A percentile compares a stretch with the other conserved stretches of the same genome.
phyloP scores from a whole-genome alignment of 768 basidiomycete species.

The Pleurotus djamor region DNA sequence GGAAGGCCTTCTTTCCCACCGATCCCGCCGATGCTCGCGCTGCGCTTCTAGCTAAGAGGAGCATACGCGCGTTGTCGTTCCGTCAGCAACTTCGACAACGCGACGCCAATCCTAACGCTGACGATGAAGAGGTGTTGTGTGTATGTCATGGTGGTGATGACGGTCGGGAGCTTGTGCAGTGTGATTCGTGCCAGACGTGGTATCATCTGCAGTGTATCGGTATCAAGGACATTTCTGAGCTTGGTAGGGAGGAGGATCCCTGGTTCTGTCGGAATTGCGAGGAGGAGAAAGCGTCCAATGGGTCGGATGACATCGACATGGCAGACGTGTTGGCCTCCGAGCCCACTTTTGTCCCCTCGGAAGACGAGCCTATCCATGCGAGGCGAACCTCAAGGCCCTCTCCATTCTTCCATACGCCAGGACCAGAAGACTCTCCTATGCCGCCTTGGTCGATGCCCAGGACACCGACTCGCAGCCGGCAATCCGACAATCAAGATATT shows the following conservation, averaged over 20 bases:
- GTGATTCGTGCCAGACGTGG: conserved; percentile 79
- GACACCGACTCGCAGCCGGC: conserved; percentile 44
- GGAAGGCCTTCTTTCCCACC: conserved; percentile 43
- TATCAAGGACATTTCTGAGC: conserved; percentile 56
- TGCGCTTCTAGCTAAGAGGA: conserved; percentile 71
- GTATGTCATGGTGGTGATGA: conserved; percentile 68
- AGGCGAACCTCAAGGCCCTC: conserved; percentile 18
- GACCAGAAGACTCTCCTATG: conserved; percentile 53
- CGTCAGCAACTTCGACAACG: conserved; percentile 43
- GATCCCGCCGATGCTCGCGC: conserved; percentile 79
- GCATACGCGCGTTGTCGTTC: conserved; percentile 58
- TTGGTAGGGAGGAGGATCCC: conserved; percentile 75
- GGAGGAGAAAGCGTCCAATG: conserved; percentile 13
- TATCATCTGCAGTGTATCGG: conserved; percentile 83
- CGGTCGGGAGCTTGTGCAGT: conserved; percentile 78
- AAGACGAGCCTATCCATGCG: conserved; percentile 41
- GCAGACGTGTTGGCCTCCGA: conserved; percentile 35
- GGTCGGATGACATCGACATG: conserved; percentile 6
- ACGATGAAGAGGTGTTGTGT: conserved; percentile 56
- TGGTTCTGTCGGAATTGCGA: conserved; percentile 73
- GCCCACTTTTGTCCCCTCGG: conserved; percentile 70
- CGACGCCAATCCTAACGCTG: conserved; percentile 29
- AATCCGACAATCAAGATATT: conserved; percentile 14
- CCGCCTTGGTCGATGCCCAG: conserved; percentile 47
- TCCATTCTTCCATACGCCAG: conserved; percentile 55